A percentile compares a stretch with the other conserved stretches of the same genome.
phyloP scores from a whole-genome alignment of 1,284 basidiomycete species.

The Tylopilus sp. region DNA sequence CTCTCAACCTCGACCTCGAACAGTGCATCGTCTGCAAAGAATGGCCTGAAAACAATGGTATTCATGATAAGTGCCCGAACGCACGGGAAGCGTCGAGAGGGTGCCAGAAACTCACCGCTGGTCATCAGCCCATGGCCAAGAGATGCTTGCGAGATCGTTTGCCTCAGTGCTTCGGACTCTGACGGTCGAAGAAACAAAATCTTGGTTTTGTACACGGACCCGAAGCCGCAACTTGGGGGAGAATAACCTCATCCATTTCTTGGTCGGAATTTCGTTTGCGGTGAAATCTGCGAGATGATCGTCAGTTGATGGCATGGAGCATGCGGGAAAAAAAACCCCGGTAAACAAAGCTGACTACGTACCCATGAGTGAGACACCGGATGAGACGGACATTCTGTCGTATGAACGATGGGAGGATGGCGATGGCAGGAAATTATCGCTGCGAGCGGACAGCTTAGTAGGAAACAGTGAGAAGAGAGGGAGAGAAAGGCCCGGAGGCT shows the following conservation, averaged over 20 bases:
- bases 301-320: background rate
- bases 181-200: slow-evolving; percentile 29
- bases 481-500: slow-evolving; percentile 1
- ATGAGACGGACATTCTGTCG: slow-evolving; percentile 13
- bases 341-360: slow-evolving; percentile 3
- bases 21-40: slow-evolving; percentile 18
- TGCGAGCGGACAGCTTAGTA: no score
- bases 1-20: slow-evolving; percentile 35
- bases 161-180: slow-evolving; percentile 5
- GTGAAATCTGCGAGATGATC: slow-evolving; percentile 30
- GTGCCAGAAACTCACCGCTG: slow-evolving; percentile 21
- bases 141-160: slow-evolving; percentile 6
- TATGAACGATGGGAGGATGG: background rate
- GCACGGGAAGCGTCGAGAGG: background rate
- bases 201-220: slow-evolving; percentile 16
- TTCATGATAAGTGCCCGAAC: slow-evolving; percentile 6
- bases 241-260: slow-evolving; percentile 32
- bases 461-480: slow-evolving; percentile 3
- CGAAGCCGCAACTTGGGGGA: slow-evolving; percentile 35
- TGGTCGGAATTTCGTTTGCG: slow-evolving; percentile 32
- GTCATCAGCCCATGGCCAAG: slow-evolving; percentile 27
- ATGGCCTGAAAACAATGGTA: slow-evolving; percentile 16
- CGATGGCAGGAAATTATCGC: background rate
- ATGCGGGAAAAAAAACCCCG: background rate
- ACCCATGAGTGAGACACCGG: slow-evolving; percentile 31